Conservation (phyloP, 169 alveolate species). For the Plasmodium ovale region DNA sequence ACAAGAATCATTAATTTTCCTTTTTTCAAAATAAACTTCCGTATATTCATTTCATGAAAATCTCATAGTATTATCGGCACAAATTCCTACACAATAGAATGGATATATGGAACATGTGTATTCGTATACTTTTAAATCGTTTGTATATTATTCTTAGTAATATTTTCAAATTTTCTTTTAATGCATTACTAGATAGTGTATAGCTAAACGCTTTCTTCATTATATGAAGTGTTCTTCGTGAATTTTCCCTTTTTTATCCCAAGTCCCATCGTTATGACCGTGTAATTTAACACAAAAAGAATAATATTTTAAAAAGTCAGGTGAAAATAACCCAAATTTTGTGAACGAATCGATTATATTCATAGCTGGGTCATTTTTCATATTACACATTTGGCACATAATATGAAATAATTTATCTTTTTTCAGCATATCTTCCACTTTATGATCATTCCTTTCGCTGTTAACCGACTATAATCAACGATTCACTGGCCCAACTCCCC, state of each 20-base stretch:
- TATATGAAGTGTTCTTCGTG: slow-evolving; percentile 9
- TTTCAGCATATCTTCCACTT: slow-evolving; percentile 17
- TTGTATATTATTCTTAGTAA: slow-evolving; percentile 18
- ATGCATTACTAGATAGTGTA: slow-evolving; percentile 5
- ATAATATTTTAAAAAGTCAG: slow-evolving; percentile 46
- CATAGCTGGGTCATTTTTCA: slow-evolving; percentile 36
- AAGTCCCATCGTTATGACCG: neutral
- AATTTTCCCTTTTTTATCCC: neutral
- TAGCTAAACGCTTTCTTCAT: neutral
- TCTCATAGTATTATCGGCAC: slow-evolving; percentile 39
- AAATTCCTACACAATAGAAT: slow-evolving; percentile 32
- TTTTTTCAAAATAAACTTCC: slow-evolving; percentile 13
- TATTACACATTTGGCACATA: slow-evolving; percentile 44
- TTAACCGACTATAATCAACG: neutral
- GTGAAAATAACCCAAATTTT: slow-evolving; percentile 57
- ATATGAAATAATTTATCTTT: slow-evolving; percentile 53
- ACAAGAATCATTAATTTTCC: slow-evolving; percentile 42
- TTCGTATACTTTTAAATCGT: slow-evolving; percentile 34
- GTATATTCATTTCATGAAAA: slow-evolving; percentile 33
- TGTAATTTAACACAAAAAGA: slow-evolving; percentile 13
- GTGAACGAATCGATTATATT: slow-evolving; percentile 40
- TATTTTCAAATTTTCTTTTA: slow-evolving; percentile 39
- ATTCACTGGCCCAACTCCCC: slow-evolving; percentile 30
- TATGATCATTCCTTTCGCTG: slow-evolving; percentile 8
- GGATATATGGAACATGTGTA: slow-evolving; percentile 66